These are phyloP conservation scores for Eimeria tenella DNA, from an alignment of 169 alveolate species.

Conservation along the genomic window DNA sequence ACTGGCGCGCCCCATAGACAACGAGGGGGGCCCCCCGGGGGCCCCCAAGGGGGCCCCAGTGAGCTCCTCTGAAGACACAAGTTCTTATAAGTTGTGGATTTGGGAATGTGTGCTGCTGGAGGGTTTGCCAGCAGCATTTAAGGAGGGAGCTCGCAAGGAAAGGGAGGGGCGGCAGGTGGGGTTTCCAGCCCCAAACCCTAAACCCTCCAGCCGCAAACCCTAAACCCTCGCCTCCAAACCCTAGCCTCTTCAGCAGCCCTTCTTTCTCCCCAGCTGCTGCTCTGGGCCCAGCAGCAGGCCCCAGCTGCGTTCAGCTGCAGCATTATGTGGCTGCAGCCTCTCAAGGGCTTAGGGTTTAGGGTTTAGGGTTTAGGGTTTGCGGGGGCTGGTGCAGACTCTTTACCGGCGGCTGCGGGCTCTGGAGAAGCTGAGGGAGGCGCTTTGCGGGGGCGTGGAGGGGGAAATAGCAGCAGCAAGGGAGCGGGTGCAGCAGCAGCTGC, in stretches of 20 bases:
- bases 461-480: slow-evolving; percentile 30
- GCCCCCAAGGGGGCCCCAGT: slow-evolving; percentile 19
- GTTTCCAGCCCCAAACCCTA: background rate
- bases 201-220: background rate
- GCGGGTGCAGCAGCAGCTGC: slow-evolving; percentile 68
- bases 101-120: slow-evolving; percentile 76
- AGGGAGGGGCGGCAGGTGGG: slow-evolving; percentile 67
- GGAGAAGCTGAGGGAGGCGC: slow-evolving; percentile 53
- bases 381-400: slow-evolving; percentile 14
- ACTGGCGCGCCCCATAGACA: slow-evolving; percentile 14
- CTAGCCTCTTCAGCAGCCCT: background rate
- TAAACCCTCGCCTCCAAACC: background rate
- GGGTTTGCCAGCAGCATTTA: slow-evolving; percentile 69
- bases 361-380: slow-evolving; percentile 51
- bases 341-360: slow-evolving; percentile 13
- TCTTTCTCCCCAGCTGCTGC: too few species aligned
- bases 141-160: slow-evolving; percentile 52
- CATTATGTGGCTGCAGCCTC: background rate
- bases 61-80: slow-evolving; percentile 39
- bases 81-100: slow-evolving; percentile 51
- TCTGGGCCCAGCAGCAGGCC: too few species aligned
- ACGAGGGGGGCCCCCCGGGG: slow-evolving; percentile 6
- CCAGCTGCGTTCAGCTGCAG: background rate
- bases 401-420: slow-evolving; percentile 48
- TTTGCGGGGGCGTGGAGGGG: slow-evolving; percentile 44